phyloP scores from a whole-genome alignment of 257 asterid species.

The Solanum phureja region DNA sequence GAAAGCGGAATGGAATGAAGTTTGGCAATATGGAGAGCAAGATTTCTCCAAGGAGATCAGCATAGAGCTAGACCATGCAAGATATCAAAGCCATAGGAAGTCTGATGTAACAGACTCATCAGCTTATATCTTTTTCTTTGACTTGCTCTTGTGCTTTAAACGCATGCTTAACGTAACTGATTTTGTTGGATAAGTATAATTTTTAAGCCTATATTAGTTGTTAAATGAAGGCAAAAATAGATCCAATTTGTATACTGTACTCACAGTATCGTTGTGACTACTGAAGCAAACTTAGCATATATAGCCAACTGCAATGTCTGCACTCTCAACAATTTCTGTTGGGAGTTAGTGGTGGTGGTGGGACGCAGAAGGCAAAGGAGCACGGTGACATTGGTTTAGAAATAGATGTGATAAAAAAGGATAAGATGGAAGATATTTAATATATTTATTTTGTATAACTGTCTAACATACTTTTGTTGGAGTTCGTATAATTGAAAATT shows the following conservation, averaged over 20 bases:
- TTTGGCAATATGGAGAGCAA: neutral
- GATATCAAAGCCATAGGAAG: neutral
- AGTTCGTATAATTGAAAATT: slow-evolving; percentile 9
- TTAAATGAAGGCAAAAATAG: neutral
- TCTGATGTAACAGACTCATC: neutral
- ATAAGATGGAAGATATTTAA: neutral
- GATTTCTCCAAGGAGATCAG: neutral
- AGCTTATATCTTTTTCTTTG: neutral
- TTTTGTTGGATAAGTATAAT: neutral
- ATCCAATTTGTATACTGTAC: neutral
- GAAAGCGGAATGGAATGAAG: neutral
- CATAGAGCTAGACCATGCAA: neutral
- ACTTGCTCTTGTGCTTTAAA: neutral
- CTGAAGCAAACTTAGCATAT: neutral
- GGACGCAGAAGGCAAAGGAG: neutral
- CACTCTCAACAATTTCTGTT: neutral
- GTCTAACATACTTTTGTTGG: neutral
- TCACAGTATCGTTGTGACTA: neutral
- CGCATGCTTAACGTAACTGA: neutral
- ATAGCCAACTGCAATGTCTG: neutral
- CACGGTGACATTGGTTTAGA: neutral
- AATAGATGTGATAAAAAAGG: neutral
- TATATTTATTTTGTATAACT: neutral
- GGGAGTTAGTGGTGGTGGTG: neutral
- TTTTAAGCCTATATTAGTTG: neutral